Base-by-base conservation (phyloP, 768 basidiomycete species). In the Cystofilobasidium ferigula region DNA sequence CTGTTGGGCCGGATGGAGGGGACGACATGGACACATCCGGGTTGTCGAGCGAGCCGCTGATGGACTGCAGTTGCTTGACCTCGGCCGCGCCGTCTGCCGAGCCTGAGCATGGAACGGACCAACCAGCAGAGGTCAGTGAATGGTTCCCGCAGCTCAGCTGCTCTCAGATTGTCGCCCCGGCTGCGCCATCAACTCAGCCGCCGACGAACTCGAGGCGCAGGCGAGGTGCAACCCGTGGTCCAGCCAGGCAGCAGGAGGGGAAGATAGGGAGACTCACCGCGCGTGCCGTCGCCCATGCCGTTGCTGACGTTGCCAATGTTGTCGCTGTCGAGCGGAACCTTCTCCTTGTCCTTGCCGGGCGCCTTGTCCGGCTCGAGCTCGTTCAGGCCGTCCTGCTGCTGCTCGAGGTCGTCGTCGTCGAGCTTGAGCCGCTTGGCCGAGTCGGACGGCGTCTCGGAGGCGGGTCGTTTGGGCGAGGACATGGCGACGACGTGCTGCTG, bases 341-440 rank as follows among this genome's bases (percentile, higher is more conserved):
- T 82, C 77, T 93, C 91, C 74, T 84, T 83, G 70, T 89, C 87
- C 78, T 92, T 93, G 70, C 91, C 91, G 0, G 82, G 81, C 28
- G 89, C 89, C 64, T 80, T 79, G 67, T 89, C 85, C 28, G 85
- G 85, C 77, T 92, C 88, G 18, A 73, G 74, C 34, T 71, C 71
- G 42, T 59, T 64, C 24, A 74, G 72, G 10, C 69, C 72, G 32
- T 63, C 59, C 12, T 26, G 20, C 35, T 43, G 12, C 22, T 5
- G 30, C 13, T 38, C 58, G 22, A 7, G 38, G 43, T 34, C 38
- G 7, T 8, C 38, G 58, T 8, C 24, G 22, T 40, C 40, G 58
- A 60, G 58, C 58, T 60, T 60, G 40, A 60, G 8, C 3, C 38
- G 34, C 30, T 60, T 60, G 35, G n/a, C 1, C 34, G 38, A 34